A percentile compares a stretch with the other conserved stretches of the same genome.
These are phyloP conservation scores for Syncephalastrum contaminatum DNA, from an alignment of 371 early-diverging fungal genomes.

Conservation along the genomic window DNA sequence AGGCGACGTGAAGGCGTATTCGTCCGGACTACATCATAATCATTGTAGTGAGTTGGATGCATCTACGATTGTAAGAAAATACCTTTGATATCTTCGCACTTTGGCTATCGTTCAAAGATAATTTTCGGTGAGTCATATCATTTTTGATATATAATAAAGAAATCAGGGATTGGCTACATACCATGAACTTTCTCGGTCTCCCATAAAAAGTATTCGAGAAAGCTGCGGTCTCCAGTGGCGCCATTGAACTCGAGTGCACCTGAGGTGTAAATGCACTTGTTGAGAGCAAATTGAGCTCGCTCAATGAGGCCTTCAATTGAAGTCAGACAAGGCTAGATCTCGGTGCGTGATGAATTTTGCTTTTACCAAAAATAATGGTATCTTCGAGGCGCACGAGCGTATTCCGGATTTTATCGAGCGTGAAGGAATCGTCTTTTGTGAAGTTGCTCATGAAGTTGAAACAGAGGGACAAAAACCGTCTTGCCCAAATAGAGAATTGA, in stretches of 20 bases:
- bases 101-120: slow-evolving; percentile 57
- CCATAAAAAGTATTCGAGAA: slow-evolving; percentile 85
- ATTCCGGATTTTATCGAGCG: slow-evolving; percentile 63
- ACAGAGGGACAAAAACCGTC: not conserved
- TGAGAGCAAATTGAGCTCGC: slow-evolving; percentile 87
- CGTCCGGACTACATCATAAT: slow-evolving; percentile 73
- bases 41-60: not conserved
- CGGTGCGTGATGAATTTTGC: slow-evolving; percentile 2
- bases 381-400: slow-evolving; percentile 89
- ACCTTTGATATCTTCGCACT: slow-evolving; percentile 78
- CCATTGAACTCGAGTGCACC: slow-evolving; percentile 69
- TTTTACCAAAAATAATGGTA: slow-evolving; percentile 93
- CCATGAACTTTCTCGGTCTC: slow-evolving; percentile 93
- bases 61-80: not conserved
- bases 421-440: slow-evolving; percentile 30
- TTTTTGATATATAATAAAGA: not conserved
- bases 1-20: slow-evolving; percentile 88
- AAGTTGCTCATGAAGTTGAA: slow-evolving; percentile 44
- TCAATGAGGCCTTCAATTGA: slow-evolving; percentile 76
- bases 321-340: not conserved
- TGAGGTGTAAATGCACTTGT: slow-evolving; percentile 74
- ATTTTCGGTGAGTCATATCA: not conserved
- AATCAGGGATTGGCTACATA: slow-evolving; percentile 26
- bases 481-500: too few relatives aligned
- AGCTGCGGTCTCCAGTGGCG: slow-evolving; percentile 59